These are phyloP conservation scores for Barnettozyma populi DNA, from an alignment of 805 yeast species.

Conservation along the genomic window DNA sequence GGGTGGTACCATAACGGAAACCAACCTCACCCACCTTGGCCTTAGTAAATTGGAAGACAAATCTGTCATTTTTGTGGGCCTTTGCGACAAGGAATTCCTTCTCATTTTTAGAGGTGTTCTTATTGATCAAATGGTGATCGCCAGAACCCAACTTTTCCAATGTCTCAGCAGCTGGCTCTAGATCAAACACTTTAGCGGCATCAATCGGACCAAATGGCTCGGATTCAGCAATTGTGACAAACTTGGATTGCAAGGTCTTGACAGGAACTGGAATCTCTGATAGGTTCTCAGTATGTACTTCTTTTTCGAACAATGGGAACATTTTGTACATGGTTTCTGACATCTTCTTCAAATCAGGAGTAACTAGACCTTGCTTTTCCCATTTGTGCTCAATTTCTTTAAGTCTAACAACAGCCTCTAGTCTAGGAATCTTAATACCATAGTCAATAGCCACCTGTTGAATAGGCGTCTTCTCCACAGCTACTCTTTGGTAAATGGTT, in stretches of 20 bases:
- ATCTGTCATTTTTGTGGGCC: constrained; percentile 42
- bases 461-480: constrained; percentile 45
- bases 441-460: constrained; percentile 74
- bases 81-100: constrained; percentile 45
- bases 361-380: constrained; percentile 45
- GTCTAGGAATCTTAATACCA: constrained; percentile 77
- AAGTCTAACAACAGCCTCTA: constrained; percentile 81
- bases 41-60: constrained; percentile 66
- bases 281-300: constrained; percentile 57
- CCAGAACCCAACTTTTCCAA: constrained; percentile 62
- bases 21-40: constrained; percentile 85
- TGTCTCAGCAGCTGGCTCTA: constrained; percentile 84
- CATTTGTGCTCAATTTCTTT: constrained; percentile 58
- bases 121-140: constrained; percentile 38
- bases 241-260: constrained; percentile 74
- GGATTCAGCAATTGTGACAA: constrained; percentile 85
- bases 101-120: constrained; percentile 19
- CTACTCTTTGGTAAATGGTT: constrained; percentile 52
- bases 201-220: constrained; percentile 96
- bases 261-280: constrained; percentile 93
- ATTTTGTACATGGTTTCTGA: constrained; percentile 61
- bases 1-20: constrained; percentile 82
- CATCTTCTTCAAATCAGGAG: constrained; percentile 54
- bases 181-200: constrained; percentile 77
- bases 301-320: constrained; percentile 67